Evolutionary conservation across 371 early-diverging fungal species (phyloP), one percentile per base, ranked within the genome.

Genomic region (Rhizopus arrhizus): DNA sequence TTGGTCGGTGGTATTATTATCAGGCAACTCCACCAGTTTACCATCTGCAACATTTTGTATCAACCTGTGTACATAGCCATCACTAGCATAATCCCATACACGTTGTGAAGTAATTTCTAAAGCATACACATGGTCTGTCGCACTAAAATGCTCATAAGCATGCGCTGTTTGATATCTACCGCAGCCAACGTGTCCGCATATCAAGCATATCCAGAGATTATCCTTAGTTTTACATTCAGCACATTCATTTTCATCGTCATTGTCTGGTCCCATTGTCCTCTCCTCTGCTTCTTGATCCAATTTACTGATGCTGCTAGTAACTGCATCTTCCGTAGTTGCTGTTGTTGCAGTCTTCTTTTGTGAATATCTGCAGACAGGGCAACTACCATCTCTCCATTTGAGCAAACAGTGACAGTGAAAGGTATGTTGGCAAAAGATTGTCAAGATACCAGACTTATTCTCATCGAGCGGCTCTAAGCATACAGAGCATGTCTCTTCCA

Each of bases 71-170:
- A 97, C 96, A 69, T 95, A 92, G 3, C 93, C 93, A 72, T 97
- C 97, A 10, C 95, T 92, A 1, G 85, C 90, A 74, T 97, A 97
- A 69, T 97, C 98, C 98, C 98, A 97, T 13, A 97, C 95, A 1
- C 95, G 78, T 65, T 96, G 95, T 8, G 95, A 95, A 38, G 91
- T 91, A n/a, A 96, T 82, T 61, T 97, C 97, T 54, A 97, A 69
- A n/a, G 95, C 82, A 70, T 91, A 97, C 4, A 89, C 66, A 69
- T 97, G 98, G n/a, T 73, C 66, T 0, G 93, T 92, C 45, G 85
- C 84, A 41, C 62, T 71, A 64, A 86, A 96, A 73, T 97, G 98
- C 29, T 80, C 78, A 52, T 86, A 86, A 0, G 97, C 97, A 68
- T 97, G 97, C 2, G 85, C 93, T 13, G 76, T 77, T 35, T 85